Evolutionary conservation across 2,329 filamentous ascomycete genomes (phyloP).

Genomic region (Aspergillus puulaauensis): DNA sequence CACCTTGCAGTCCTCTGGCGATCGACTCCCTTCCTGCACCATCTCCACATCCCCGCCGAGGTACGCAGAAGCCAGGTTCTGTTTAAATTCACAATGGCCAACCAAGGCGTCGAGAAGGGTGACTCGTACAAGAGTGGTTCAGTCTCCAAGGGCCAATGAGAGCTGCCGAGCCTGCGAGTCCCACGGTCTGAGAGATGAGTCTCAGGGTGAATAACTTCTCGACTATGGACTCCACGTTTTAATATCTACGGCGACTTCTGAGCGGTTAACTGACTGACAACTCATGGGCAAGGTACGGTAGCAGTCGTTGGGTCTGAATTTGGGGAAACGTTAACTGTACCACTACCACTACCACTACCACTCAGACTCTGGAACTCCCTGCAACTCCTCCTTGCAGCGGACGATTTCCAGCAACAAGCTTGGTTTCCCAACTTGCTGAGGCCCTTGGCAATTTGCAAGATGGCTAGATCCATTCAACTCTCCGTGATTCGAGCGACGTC

Average conservation of each 20-base stretch:
- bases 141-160: neutral
- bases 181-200: neutral
- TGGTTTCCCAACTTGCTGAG: neutral
- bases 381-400: neutral
- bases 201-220: neutral
- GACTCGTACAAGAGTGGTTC: neutral
- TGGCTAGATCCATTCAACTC: neutral
- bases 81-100: neutral
- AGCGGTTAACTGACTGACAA: neutral
- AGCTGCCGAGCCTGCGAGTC: neutral
- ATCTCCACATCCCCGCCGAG: neutral
- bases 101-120: neutral
- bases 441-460: neutral
- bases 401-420: neutral
- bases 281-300: neutral
- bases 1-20: neutral
- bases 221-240: neutral
- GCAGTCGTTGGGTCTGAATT: neutral
- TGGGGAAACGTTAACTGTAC: neutral
- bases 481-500: too few species aligned
- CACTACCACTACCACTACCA: neutral
- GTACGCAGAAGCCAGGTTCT: neutral
- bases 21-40: neutral
- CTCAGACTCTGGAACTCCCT: neutral
- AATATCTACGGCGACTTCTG: neutral